These are phyloP conservation scores for Vanrija pseudolonga DNA, from an alignment of 1,284 basidiomycete genomes.

Conservation along the genomic window DNA sequence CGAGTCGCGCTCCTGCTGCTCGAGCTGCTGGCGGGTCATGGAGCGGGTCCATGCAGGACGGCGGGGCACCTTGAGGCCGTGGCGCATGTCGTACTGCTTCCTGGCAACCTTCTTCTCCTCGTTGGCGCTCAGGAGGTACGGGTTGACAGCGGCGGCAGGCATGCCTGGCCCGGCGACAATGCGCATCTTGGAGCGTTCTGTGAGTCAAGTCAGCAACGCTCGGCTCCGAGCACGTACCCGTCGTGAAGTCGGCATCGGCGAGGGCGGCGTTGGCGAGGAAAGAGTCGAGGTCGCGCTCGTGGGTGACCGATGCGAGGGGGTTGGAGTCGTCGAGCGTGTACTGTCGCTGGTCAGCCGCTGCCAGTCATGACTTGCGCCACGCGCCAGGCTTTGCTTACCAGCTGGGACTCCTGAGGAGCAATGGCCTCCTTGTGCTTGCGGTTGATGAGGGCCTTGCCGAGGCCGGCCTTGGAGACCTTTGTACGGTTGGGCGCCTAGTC, in stretches of 20 bases:
- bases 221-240: slow-evolving; percentile 59
- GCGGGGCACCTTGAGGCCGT: slow-evolving; percentile 70
- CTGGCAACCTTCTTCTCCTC: slow-evolving; percentile 73
- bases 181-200: slow-evolving; percentile 87
- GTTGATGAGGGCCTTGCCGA: slow-evolving; percentile 89
- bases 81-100: slow-evolving; percentile 69
- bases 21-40: slow-evolving; percentile 72
- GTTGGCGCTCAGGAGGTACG: slow-evolving; percentile 76
- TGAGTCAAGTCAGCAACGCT: background rate
- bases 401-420: slow-evolving; percentile 64
- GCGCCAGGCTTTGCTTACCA: slow-evolving; percentile 55
- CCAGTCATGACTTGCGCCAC: too few relatives aligned
- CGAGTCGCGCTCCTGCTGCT: slow-evolving; percentile 78
- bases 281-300: slow-evolving; percentile 92
- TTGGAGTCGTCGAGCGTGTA: slow-evolving; percentile 73
- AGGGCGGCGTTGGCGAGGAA: slow-evolving; percentile 93
- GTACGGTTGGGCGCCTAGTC: slow-evolving; percentile 33
- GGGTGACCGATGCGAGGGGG: slow-evolving; percentile 86
- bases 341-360: slow-evolving; percentile 48
- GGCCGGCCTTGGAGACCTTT: slow-evolving; percentile 56
- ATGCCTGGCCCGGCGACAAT: slow-evolving; percentile 69
- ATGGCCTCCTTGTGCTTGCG: slow-evolving; percentile 76
- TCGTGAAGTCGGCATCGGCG: slow-evolving; percentile 95
- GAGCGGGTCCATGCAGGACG: slow-evolving; percentile 75
- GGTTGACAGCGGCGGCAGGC: slow-evolving; percentile 60